phyloP scores from a whole-genome alignment of 2,329 filamentous ascomycete species.

The Didymella glomerata region DNA sequence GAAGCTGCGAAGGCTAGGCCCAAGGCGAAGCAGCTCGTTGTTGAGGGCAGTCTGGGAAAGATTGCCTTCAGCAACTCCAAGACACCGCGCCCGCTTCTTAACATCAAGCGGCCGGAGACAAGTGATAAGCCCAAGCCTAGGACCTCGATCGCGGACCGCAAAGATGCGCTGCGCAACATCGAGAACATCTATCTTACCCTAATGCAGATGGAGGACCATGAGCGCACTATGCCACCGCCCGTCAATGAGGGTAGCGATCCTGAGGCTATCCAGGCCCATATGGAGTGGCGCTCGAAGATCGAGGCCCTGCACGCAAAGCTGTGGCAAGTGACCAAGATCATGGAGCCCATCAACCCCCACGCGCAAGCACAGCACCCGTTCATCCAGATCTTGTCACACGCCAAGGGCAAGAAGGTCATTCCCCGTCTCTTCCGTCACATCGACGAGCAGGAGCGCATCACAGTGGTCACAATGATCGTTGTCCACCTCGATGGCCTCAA shows the following conservation, averaged over 20 bases:
- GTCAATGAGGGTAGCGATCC: slow-evolving; percentile 70
- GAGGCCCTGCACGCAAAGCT: slow-evolving; percentile 78
- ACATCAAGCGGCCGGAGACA: slow-evolving; percentile 87
- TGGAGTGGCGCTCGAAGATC: slow-evolving; percentile 79
- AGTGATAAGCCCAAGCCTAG: slow-evolving; percentile 58
- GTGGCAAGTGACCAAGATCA: slow-evolving; percentile 88
- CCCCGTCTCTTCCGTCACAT: slow-evolving; percentile 95
- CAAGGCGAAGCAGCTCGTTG: slow-evolving; percentile 96
- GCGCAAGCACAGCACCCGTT: slow-evolving; percentile 82
- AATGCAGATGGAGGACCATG: slow-evolving; percentile 94
- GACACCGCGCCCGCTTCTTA: slow-evolving; percentile 92
- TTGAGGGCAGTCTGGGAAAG: slow-evolving; percentile 95
- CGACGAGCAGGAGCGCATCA: slow-evolving; percentile 89
- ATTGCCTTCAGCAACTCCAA: slow-evolving; percentile 99
- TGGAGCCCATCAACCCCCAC: slow-evolving; percentile 79
- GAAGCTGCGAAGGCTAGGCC: slow-evolving; percentile 97
- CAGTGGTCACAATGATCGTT: slow-evolving; percentile 93
- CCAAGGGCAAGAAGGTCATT: slow-evolving; percentile 96
- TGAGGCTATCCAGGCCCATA: slow-evolving; percentile 75
- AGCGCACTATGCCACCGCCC: slow-evolving; percentile 77
- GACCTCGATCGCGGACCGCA: slow-evolving; percentile 73
- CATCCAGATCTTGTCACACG: slow-evolving; percentile 92
- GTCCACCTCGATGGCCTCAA: slow-evolving; percentile 92
- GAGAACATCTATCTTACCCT: slow-evolving; percentile 87
- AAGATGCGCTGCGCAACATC: slow-evolving; percentile 83